Evolutionary conservation across 176 grass and related monocot genomes (phyloP).

Genomic region (Carex kokanica): DNA sequence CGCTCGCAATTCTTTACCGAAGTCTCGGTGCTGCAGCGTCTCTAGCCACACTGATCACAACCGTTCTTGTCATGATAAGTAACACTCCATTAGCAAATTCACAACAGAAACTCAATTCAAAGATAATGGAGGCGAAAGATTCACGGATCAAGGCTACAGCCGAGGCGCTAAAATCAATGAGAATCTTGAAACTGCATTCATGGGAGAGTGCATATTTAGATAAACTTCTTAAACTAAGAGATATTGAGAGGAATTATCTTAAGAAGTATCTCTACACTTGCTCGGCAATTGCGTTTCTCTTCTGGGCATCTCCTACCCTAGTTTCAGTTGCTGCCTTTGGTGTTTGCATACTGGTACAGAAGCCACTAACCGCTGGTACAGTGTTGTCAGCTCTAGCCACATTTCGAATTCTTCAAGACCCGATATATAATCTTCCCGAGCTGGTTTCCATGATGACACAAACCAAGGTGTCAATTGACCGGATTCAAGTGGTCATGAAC

Average conservation of each 20-base stretch:
- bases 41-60: constrained; percentile 43
- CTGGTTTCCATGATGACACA: constrained; percentile 72
- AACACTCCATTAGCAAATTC: constrained; percentile 67
- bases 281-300: constrained; percentile 71
- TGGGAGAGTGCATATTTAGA: constrained; percentile 77
- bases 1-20: constrained; percentile 55
- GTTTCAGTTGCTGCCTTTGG: constrained; percentile 74
- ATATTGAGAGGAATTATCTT: constrained; percentile 50
- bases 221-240: constrained; percentile 64
- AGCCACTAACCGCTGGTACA: constrained; percentile 56
- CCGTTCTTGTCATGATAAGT: constrained; percentile 73
- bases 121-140: constrained; percentile 89
- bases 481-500: constrained; percentile 73
- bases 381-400: constrained; percentile 76
- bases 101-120: constrained; percentile 57
- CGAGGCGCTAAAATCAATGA: constrained; percentile 75
- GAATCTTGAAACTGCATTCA: constrained; percentile 86
- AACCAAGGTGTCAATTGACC: constrained; percentile 71
- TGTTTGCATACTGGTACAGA: constrained; percentile 60
- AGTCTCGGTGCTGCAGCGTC: constrained; percentile 67
- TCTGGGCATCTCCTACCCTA: constrained; percentile 76
- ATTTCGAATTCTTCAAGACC: constrained; percentile 86
- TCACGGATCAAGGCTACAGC: constrained; percentile 74
- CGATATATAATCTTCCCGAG: constrained; percentile 84
- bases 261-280: constrained; percentile 77